A percentile compares a stretch with the other conserved stretches of the same genome.
phyloP scores from a whole-genome alignment of 83 land plant species.

The Picea abies region DNA sequence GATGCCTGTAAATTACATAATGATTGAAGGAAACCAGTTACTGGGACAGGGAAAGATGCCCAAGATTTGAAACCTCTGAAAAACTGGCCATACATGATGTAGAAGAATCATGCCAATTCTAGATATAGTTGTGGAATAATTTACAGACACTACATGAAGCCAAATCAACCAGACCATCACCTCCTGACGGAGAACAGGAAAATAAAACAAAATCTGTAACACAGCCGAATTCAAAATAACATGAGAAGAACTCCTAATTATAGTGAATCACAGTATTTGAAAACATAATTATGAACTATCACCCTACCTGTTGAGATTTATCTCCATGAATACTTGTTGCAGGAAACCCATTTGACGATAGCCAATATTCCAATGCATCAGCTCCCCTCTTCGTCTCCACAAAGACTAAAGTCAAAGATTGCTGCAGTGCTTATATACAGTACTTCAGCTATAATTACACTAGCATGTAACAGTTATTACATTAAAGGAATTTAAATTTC shows the following conservation, averaged over 20 bases:
- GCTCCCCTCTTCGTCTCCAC: slow-evolving; percentile 93
- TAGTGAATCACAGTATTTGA: background rate
- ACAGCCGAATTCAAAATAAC: background rate
- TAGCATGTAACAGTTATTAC: background rate
- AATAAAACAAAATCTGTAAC: background rate
- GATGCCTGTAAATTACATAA: background rate
- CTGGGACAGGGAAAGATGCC: background rate
- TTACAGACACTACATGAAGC: background rate
- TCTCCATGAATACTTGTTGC: slow-evolving; percentile 87
- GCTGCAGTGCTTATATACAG: slow-evolving; percentile 28
- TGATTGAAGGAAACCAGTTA: background rate
- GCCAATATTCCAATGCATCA: slow-evolving; percentile 76
- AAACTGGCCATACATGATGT: background rate
- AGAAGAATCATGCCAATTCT: background rate
- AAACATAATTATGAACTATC: background rate
- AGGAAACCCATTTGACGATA: slow-evolving; percentile 64
- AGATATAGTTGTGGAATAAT: background rate
- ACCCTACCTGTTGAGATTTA: slow-evolving; percentile 59
- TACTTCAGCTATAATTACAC: background rate
- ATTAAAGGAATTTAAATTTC: background rate
- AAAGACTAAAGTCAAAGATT: slow-evolving; percentile 69
- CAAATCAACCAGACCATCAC: background rate
- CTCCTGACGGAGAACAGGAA: background rate
- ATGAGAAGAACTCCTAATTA: background rate
- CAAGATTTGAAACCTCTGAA: background rate